Conservation (phyloP, 2,329 filamentous ascomycete genomes). For the Curvularia sp. region DNA sequence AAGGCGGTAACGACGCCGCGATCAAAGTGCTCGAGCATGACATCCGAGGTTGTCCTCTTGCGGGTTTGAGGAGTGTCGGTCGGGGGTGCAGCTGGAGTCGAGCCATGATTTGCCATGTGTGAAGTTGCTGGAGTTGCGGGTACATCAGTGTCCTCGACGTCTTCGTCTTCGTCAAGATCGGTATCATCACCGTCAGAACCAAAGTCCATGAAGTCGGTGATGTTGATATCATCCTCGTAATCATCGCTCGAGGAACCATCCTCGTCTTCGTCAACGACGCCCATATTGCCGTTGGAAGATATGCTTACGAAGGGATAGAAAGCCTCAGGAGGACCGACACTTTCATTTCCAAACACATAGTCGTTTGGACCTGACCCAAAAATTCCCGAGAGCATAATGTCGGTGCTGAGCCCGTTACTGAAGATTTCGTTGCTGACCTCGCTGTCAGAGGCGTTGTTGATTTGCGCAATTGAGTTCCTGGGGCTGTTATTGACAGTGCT, state of each 20-base stretch:
- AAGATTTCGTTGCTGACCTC: conserved; percentile 49
- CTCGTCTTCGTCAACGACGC: conserved; percentile 63
- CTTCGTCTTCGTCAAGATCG: conserved; percentile 46
- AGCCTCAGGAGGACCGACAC: conserved; percentile 76
- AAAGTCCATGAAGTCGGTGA: conserved; percentile 51
- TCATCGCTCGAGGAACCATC: conserved; percentile 65
- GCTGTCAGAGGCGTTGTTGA: conserved; percentile 50
- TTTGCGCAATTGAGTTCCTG: conserved; percentile 44
- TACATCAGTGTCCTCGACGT: conserved; percentile 44
- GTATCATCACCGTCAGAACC: conserved; percentile 46
- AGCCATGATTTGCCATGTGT: conserved; percentile 36
- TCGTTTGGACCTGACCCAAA: conserved; percentile 56
- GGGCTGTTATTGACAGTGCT: conserved; percentile 53
- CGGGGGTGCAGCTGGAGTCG: conserved; percentile 41
- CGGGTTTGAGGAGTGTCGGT: conserved; percentile 35
- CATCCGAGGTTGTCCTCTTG: conserved; percentile 43
- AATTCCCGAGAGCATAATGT: conserved; percentile 81
- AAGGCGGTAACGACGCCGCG: conserved; percentile 60
- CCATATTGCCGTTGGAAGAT: conserved; percentile 64
- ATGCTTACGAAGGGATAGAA: conserved; percentile 73
- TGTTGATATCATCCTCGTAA: conserved; percentile 60
- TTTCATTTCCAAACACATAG: conserved; percentile 62
- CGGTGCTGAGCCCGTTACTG: conserved; percentile 56
- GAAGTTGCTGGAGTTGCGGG: conserved; percentile 48
- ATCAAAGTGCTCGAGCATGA: conserved; percentile 52